Conservation (phyloP, 768 basidiomycete species). For the Cyclocybe cylindracea region DNA sequence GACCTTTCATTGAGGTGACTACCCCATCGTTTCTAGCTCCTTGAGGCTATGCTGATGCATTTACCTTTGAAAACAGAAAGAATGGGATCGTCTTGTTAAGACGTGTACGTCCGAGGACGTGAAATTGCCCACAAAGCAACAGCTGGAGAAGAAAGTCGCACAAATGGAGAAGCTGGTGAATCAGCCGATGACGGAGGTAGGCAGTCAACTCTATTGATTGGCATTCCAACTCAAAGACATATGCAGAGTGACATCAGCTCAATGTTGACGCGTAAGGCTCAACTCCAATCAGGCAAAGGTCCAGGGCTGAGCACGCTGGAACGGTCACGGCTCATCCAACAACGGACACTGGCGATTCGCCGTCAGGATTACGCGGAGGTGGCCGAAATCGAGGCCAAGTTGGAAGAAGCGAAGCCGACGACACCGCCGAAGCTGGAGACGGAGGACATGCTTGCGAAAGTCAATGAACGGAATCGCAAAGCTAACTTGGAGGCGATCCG, state of each 20-base stretch:
- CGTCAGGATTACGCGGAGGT: conserved; percentile 72
- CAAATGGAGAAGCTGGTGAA: conserved; percentile 59
- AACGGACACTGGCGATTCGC: conserved; percentile 71
- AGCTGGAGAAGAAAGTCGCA: conserved; percentile 63
- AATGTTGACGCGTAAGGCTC: conserved; percentile 73
- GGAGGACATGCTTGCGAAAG: conserved; percentile 63
- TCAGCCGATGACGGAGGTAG: conserved; percentile 80
- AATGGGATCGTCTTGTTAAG: conserved; percentile 63
- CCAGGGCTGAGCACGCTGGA: conserved; percentile 50
- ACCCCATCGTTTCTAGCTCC: background rate
- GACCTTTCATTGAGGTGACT: conserved; percentile 61
- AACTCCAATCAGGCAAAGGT: conserved; percentile 32
- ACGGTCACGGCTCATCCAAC: conserved; percentile 66
- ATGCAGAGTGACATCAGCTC: conserved; percentile 76
- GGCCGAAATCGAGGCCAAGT: conserved; percentile 57
- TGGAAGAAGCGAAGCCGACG: conserved; percentile 40
- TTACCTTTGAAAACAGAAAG: conserved; percentile 47
- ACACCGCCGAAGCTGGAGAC: conserved; percentile 23
- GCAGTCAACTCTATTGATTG: conserved; percentile 25
- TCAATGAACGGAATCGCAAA: conserved; percentile 90
- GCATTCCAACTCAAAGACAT: background rate
- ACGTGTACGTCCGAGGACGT: conserved; percentile 51
- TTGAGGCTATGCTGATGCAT: conserved; percentile 5
- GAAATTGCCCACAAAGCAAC: conserved; percentile 66
- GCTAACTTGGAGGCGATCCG: conserved; percentile 81